A percentile compares a stretch with the other conserved stretches of the same genome.
These are phyloP conservation scores for Uronychia setigera DNA, from an alignment of 73 alveolate genomes.

Conservation along the genomic window DNA sequence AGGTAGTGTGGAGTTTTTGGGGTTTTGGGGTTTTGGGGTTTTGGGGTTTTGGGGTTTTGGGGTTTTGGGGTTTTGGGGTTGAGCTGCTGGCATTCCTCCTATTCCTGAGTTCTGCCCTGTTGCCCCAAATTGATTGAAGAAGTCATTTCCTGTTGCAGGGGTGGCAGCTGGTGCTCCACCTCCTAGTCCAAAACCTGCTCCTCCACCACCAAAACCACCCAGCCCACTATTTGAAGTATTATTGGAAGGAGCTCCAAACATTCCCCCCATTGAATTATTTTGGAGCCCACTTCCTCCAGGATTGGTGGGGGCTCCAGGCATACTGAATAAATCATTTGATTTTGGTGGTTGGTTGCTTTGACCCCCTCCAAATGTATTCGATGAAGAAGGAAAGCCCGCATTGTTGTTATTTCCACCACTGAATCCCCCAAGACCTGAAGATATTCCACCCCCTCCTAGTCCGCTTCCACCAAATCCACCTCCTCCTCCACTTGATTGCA, in stretches of 20 bases:
- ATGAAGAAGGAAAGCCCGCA: not conserved
- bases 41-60: no score
- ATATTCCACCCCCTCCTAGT: no score
- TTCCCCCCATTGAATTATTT: not conserved
- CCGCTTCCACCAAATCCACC: conserved; percentile 14
- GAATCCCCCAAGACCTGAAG: not conserved
- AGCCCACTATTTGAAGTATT: not conserved
- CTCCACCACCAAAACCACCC: not conserved
- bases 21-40: no score
- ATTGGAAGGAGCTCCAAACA: not conserved
- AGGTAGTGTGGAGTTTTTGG: no score
- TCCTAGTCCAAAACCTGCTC: not conserved
- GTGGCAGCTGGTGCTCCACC: not conserved
- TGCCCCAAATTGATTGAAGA: not conserved
- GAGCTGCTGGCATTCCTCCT: no score
- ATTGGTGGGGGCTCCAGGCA: not conserved
- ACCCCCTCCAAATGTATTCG: not conserved
- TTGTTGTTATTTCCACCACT: not conserved
- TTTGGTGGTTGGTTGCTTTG: no score
- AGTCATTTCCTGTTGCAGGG: not conserved
- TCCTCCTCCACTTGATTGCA: not conserved
- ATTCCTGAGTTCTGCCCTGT: no score
- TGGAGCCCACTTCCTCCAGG: not conserved
- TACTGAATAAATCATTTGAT: no score
- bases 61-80: no score